Percentiles rank a stretch among this genome's conserved stretches.
Conservation (phyloP, 768 basidiomycete genomes). For the Boletus rex-veris region DNA sequence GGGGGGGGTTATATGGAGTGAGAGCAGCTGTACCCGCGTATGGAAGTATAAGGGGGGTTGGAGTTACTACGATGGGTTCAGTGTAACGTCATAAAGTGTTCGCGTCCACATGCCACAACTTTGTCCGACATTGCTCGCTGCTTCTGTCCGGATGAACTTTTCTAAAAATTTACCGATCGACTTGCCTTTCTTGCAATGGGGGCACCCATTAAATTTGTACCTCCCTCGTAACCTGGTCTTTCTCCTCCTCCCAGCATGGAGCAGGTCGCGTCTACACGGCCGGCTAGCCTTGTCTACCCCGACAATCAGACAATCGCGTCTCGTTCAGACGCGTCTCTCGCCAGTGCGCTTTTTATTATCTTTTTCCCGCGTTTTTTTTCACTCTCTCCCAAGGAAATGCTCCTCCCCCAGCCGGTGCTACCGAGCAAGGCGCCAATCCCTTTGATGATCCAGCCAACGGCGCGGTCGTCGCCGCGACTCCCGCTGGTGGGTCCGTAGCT, state of each 20-base stretch:
- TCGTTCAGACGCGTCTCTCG: constrained; percentile 16
- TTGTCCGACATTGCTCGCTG: not conserved
- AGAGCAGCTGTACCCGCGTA: no score
- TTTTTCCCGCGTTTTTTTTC: not conserved
- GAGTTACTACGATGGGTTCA: not conserved
- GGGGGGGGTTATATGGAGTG: no score
- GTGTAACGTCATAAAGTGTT: not conserved
- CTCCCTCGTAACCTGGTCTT: no score
- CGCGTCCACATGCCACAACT: not conserved
- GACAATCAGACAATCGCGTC: not conserved
- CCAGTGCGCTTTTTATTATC: not conserved
- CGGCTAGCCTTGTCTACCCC: no score
- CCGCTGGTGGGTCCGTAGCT: constrained; percentile 1
- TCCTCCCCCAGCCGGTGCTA: not conserved
- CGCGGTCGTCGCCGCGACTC: constrained; percentile 5
- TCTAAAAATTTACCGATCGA: not conserved
- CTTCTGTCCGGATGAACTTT: not conserved
- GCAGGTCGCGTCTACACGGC: not conserved
- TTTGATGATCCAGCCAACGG: constrained; percentile 12
- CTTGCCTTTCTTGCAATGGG: not conserved
- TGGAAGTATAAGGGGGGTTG: not conserved
- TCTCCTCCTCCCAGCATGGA: constrained; percentile 1
- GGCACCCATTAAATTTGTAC: not conserved
- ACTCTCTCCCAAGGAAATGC: constrained; percentile 10
- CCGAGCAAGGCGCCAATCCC: not conserved